Percentiles rank a stretch among this genome's conserved stretches.
Evolutionary conservation across 345 rosid species (phyloP).

Genomic region (Hevea brasiliensis): DNA sequence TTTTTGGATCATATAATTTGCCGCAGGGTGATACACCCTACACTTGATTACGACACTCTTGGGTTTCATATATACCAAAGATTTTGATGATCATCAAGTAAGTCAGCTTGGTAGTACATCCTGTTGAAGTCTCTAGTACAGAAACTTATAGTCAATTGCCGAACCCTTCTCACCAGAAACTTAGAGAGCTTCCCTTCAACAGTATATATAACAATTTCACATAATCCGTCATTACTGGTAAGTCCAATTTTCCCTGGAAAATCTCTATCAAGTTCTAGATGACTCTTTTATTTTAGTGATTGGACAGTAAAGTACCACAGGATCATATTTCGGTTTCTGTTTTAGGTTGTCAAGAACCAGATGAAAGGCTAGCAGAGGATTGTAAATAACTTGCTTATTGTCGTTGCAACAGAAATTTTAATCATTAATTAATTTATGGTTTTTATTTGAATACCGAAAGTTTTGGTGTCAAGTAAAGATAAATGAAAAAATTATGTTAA

Average conservation of each 20-base stretch:
- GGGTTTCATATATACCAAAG: neutral
- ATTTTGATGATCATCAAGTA: neutral
- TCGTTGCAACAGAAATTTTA: neutral
- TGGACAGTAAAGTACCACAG: neutral
- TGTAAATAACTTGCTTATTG: neutral
- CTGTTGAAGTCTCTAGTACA: too few species aligned
- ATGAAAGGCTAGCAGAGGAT: neutral
- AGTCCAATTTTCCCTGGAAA: neutral
- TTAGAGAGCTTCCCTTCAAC: neutral
- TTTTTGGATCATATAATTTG: conserved; percentile 92
- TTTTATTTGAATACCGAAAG: too few species aligned
- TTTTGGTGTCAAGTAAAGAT: too few species aligned
- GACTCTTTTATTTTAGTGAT: too few species aligned
- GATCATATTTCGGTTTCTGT: neutral
- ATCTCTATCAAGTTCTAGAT: neutral
- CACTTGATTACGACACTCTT: conserved; percentile 52
- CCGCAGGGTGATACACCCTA: conserved; percentile 76
- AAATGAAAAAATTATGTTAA: too few species aligned
- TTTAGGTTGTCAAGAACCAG: neutral
- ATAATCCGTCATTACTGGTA: neutral
- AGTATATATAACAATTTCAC: too few species aligned
- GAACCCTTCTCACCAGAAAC: neutral
- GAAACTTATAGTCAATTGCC: neutral
- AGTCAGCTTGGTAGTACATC: neutral
- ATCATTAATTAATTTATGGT: neutral